Evolutionary conservation across 2,329 filamentous ascomycete species (phyloP), one percentile per base, ranked within the genome.

Genomic region (Orbilia quercus): DNA sequence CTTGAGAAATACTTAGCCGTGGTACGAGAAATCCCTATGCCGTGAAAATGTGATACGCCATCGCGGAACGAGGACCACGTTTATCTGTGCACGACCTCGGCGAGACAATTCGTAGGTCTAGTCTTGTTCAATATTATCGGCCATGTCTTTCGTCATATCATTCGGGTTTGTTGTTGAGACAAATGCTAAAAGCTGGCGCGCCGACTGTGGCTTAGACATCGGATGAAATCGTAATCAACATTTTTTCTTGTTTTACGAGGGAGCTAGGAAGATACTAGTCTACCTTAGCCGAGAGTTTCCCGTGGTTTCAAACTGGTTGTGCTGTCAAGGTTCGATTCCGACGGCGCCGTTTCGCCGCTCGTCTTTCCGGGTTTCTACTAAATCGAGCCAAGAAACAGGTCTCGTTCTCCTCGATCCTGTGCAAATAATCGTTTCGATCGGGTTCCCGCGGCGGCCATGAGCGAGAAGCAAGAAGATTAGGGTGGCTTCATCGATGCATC

Each of bases 181-280:
- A 40, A 12, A 54, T 20, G 14, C 28, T 36, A 23, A 38, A 14
- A 40, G 23, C 11, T 42, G 36, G 50, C 51, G 25, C 20, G 36
- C n/a, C n/a, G 18, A 40, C 50, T 55, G 59, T 60, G 45, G 59
- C 59, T 65, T 22, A 66, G 55, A 66, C 55, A 73, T 73, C 69
- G 54, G 69, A 73, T 60, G 69, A 73, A 73, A 60, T 60, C 53
- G 69, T 58, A 66, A 51, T 55, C 40, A n/a, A n/a, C n/a, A n/a
- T n/a, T 55, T 48, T 31, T 36, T 55, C 44, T 65, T 40, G 47
- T 36, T 51, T 23, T 54, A 50, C 54, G 44, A 58, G 38, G 38
- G 16, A 12, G 12, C 44, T 18, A 23, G 14, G 38, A 51, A 22
- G n/a, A 40, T 31, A 54, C 36, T 14, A 20, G 64, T 60, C 45